A percentile compares a stretch with the other conserved stretches of the same genome.
These are phyloP conservation scores for Aegilops tauschii DNA, from an alignment of 176 grass and related monocot species.

Conservation along the genomic window DNA sequence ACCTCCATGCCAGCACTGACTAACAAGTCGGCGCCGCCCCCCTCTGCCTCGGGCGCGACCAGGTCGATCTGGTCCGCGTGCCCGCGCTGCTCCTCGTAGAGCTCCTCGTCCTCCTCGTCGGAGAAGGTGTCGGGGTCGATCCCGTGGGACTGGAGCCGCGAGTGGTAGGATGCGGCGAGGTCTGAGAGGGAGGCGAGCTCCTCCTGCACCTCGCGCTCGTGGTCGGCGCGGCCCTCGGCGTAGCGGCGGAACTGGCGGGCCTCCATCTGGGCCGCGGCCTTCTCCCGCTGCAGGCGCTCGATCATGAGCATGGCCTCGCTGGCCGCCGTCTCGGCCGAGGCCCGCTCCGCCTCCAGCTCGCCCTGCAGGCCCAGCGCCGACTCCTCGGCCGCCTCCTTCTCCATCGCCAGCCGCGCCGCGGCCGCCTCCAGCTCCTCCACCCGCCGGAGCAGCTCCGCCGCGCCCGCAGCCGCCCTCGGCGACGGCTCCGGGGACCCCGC, in stretches of 20 bases:
- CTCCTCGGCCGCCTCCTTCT: constrained; percentile 54
- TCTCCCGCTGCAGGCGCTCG: constrained; percentile 77
- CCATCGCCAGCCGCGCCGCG: constrained; percentile 30
- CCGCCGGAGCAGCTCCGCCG: constrained; percentile 34
- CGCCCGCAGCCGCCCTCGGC: constrained; percentile 5
- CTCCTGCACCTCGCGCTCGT: constrained; percentile 70
- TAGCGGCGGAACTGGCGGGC: constrained; percentile 70
- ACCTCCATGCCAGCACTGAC: constrained; percentile 12
- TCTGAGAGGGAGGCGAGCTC: constrained; percentile 59
- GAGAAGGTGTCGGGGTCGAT: constrained; percentile 61
- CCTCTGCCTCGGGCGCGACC: neutral
- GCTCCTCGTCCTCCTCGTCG: constrained; percentile 41
- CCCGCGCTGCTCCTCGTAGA: constrained; percentile 18
- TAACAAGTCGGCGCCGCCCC: neutral
- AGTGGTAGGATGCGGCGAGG: constrained; percentile 51
- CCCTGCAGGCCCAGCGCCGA: constrained; percentile 34
- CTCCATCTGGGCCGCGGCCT: constrained; percentile 84
- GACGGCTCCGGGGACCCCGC: constrained; percentile 42
- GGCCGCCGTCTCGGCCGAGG: constrained; percentile 57
- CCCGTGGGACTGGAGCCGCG: constrained; percentile 59
- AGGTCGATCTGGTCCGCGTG: constrained; percentile 25
- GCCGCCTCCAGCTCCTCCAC: constrained; percentile 37
- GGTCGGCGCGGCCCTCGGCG: constrained; percentile 55
- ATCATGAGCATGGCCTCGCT: constrained; percentile 95
- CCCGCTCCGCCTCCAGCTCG: constrained; percentile 78